Evolutionary conservation across 257 asterid species (phyloP), one percentile per base, ranked within the genome.

Genomic region (Osmanthus fragrans): DNA sequence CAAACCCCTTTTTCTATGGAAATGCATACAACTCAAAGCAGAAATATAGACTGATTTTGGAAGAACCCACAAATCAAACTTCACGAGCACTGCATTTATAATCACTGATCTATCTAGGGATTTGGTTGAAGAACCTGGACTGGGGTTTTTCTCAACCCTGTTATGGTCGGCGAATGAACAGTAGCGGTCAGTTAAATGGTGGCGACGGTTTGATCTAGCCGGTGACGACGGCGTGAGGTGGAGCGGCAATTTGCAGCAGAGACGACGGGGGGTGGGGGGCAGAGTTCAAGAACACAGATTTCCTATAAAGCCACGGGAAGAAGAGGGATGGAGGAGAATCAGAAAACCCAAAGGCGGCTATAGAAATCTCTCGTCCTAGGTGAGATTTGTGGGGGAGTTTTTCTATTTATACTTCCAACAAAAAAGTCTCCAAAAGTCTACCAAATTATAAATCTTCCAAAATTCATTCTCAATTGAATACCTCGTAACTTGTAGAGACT

Each of bases 111-210:
- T 67, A 70, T 75, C 15, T 25, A 73, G 30, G 29, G 0, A 75
- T 63, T 30, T 71, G 76, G 87, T 51, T 71, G 73, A 75, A 68
- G 78, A 83, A 85, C 87, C 89, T 81, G 80, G 84, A 49, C 75
- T 63, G 84, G 87, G 79, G 84, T 67, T 74, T 69, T 74, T 12
- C 30, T 67, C 69, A 71, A 58, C 67, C 67, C 70, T 65, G n/a
- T n/a, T 64, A 11, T 67, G 9, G 75, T 60, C 36, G n/a, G 74
- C 49, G 34, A 72, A 85, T 32, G 72, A 51, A 73, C 51, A 47
- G 82, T 30, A 29, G 67, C 42, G 37, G 80, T 21, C 27, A 11
- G 74, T 60, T 16, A 29, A 47, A 27, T 11, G 25, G 66, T 58
- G 47, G 1, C 5, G 64, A 25, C 12, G 19, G 75, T 51, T 69